phyloP scores from a whole-genome alignment of 2,329 filamentous ascomycete genomes.

The Dactylellina parvicollis region DNA sequence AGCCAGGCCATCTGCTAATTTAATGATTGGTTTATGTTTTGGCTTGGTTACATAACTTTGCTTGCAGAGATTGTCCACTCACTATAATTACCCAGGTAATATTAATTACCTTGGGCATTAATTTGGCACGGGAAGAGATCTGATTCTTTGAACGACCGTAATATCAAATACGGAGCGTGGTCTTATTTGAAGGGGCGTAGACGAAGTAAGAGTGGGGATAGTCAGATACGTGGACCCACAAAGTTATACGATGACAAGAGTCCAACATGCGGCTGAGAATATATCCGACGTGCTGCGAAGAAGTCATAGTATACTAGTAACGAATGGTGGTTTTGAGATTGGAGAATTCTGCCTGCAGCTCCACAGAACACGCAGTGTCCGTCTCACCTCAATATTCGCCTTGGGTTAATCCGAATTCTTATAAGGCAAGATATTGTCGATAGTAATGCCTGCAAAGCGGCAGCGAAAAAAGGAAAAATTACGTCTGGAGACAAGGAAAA shows the following conservation, averaged over 20 bases:
- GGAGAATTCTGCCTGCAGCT: background rate
- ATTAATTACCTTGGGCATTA: no score
- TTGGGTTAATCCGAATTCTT: conserved; percentile 8
- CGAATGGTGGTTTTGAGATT: background rate
- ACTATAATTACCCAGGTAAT: no score
- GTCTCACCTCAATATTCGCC: conserved; percentile 9
- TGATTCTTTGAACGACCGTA: background rate
- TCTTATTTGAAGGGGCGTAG: conserved; percentile 6
- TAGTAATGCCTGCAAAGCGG: no score
- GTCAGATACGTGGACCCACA: conserved; percentile 18
- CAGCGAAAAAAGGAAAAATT: no score
- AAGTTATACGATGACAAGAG: conserved; percentile 11
- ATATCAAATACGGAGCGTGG: background rate
- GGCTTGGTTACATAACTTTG: background rate
- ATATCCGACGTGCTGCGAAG: background rate
- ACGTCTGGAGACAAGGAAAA: background rate
- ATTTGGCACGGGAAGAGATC: no score
- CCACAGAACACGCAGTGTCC: background rate
- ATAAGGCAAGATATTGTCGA: background rate
- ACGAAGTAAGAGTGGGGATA: conserved; percentile 5
- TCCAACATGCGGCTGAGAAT: background rate
- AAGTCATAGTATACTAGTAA: background rate
- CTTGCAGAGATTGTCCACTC: background rate
- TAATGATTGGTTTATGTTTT: background rate
- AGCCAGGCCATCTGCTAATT: background rate